phyloP scores from a whole-genome alignment of 768 basidiomycete species.

The Pisolithus microcarpus region DNA sequence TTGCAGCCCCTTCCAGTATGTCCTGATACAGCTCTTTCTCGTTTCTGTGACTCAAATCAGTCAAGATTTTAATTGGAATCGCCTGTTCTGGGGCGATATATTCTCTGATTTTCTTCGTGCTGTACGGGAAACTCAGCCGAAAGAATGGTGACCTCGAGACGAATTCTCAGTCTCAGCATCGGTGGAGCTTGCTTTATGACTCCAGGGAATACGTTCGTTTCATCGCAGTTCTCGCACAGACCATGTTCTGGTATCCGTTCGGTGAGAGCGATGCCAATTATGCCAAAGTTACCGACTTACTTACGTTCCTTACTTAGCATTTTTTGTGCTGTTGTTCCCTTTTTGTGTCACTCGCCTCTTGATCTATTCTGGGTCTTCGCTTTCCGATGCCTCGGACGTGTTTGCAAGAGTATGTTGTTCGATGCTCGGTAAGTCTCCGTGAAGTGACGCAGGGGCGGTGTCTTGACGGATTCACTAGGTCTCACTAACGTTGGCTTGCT shows the following conservation, averaged over 20 bases:
- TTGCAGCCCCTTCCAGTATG: conserved; percentile 61
- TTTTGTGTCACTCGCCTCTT: conserved; percentile 47
- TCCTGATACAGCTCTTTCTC: neutral
- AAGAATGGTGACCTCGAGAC: conserved; percentile 42
- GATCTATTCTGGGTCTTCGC: conserved; percentile 38
- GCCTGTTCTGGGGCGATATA: conserved; percentile 51
- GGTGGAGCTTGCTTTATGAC: conserved; percentile 32
- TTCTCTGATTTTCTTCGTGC: conserved; percentile 52
- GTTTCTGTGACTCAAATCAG: conserved; percentile 1
- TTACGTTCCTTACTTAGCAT: conserved; percentile 35
- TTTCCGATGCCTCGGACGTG: conserved; percentile 41
- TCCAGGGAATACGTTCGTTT: conserved; percentile 53
- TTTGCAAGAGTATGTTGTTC: conserved; percentile 48
- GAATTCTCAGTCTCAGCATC: conserved; percentile 39
- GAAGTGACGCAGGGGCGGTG: neutral
- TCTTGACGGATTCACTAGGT: conserved; percentile 32
- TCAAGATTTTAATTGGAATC: conserved; percentile 52
- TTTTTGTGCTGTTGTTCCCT: conserved; percentile 52
- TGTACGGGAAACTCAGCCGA: conserved; percentile 50
- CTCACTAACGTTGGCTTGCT: conserved; percentile 59
- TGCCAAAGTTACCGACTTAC: conserved; percentile 3
- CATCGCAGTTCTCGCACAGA: conserved; percentile 52
- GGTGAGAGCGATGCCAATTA: conserved; percentile 31
- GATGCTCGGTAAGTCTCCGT: conserved; percentile 41
- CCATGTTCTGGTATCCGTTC: conserved; percentile 67